Conservation (phyloP, 441 rosid genomes). For the Gossypium lobatum region DNA sequence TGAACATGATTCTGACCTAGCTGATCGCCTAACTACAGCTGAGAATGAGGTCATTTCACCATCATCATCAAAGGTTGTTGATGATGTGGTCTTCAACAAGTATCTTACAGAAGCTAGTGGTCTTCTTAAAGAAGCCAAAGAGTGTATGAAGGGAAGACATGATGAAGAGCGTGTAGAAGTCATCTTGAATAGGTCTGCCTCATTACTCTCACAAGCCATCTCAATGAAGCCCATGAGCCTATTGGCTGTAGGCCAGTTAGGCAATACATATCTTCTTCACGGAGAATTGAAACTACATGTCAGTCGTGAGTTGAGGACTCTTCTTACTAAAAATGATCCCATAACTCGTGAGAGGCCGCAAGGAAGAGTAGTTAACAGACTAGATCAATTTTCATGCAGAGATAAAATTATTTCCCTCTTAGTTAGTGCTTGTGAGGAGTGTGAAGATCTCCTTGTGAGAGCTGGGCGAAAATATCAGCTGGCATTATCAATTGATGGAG, state of each 20-base stretch:
- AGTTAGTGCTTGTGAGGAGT: conserved; percentile 52
- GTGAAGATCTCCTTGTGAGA: conserved; percentile 62
- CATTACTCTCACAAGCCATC: conserved; percentile 41
- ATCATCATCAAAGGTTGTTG: conserved; percentile 34
- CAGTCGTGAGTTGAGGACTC: conserved; percentile 56
- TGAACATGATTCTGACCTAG: conserved; percentile 20
- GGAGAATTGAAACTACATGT: conserved; percentile 57
- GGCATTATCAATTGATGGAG: conserved; percentile 60
- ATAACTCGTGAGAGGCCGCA: conserved; percentile 21
- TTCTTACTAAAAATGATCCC: conserved; percentile 35
- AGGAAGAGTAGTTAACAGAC: conserved; percentile 24
- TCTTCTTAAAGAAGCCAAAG: conserved; percentile 52
- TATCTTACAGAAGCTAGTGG: conserved; percentile 49
- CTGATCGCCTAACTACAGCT: conserved; percentile 11
- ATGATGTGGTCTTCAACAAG: conserved; percentile 45
- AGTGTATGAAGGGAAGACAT: conserved; percentile 26
- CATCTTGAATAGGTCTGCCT: conserved; percentile 32
- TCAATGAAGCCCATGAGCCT: conserved; percentile 62
- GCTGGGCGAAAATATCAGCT: conserved; percentile 60
- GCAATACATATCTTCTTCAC: conserved; percentile 67
- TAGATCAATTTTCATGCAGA: conserved; percentile 18
- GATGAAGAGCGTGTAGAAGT: conserved; percentile 43
- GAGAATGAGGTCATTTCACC: conserved; percentile 24
- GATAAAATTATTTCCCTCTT: conserved; percentile 42
- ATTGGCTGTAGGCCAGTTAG: conserved; percentile 67